Conservation (phyloP, 2,329 filamentous ascomycete species). For the Aspergillus quadricinctus region DNA sequence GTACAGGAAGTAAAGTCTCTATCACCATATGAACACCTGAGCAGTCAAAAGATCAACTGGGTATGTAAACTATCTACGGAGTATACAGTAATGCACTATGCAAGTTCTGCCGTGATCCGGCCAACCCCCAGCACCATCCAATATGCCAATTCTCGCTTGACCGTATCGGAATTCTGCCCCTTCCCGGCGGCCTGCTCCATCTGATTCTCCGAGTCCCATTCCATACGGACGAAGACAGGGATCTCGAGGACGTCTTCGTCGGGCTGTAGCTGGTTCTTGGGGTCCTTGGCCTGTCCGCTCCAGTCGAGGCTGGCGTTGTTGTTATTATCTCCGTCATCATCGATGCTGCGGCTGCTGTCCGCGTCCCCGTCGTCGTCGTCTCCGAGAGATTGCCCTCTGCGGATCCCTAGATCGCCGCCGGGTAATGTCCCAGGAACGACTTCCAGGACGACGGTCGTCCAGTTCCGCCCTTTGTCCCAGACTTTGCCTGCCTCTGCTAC, state of each 20-base stretch:
- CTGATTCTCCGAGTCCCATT: conserved; percentile 70
- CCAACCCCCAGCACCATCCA: conserved; percentile 93
- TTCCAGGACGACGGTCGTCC: conserved; percentile 90
- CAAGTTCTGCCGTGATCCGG: conserved; percentile 53
- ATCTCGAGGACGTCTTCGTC: conserved; percentile 75
- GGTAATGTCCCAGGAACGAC: conserved; percentile 61
- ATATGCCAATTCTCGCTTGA: conserved; percentile 86
- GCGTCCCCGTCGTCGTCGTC: conserved; percentile 19
- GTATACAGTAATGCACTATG: background rate
- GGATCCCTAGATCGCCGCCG: conserved; percentile 14
- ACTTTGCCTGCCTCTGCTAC: conserved; percentile 85
- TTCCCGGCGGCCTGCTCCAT: conserved; percentile 33
- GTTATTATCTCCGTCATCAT: conserved; percentile 28
- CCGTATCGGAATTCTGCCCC: conserved; percentile 58
- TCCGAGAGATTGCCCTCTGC: conserved; percentile 10
- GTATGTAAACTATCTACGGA: background rate
- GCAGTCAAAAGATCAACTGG: background rate
- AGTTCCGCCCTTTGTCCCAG: conserved; percentile 92
- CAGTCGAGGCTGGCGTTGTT: conserved; percentile 26
- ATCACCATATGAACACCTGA: background rate
- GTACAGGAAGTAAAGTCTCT: background rate
- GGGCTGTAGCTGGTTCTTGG: conserved; percentile 29
- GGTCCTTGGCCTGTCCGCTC: conserved; percentile 16
- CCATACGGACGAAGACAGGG: conserved; percentile 85
- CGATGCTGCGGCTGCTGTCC: conserved; percentile 3